Base-by-base conservation (phyloP, 1,139 yeast species). In the Casaregolazyma suthepensis region DNA sequence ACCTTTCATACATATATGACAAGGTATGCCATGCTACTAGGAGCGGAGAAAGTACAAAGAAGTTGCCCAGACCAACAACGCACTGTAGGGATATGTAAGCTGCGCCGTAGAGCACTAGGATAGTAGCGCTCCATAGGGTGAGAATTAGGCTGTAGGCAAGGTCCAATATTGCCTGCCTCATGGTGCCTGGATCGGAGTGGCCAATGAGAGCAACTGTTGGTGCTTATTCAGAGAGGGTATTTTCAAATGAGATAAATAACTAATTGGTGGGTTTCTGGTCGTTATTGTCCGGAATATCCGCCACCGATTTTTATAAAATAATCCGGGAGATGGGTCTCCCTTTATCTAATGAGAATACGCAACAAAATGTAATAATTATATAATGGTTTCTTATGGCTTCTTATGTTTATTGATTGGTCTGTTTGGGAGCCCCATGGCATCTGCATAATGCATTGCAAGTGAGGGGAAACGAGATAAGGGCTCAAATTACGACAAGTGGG, bases 1-100 rank as follows among this genome's bases (percentile, higher is more conserved):
- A 37, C 22, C 56, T 55, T 22, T 59, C 60, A 46, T 59, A 61
- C 19, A 58, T 46, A 23, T 51, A 40, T 18, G 54, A 47, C 45
- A 61, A 60, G 22, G 55, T 29, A 18, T 54, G 45, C 60, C 62
- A 61, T 13, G 55, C 48, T 40, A 58, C 46, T 43, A 49, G 31
- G 1, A 58, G 45, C 1, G 63, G 63, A 38, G 50, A 26, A 5
- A 52, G 35, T 19, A 46, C 44, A n/a, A 20, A 26, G 44, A 38
- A 47, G 18, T 26, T 19, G 22, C 31, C 20, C 12, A 40, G 35
- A 9, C 50, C 23, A 35, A 38, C 23, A 29, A 19, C 35, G 15
- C 35, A 40, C 5, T 19, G 20, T 18, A 47, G n/a, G 10, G 23
- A 9, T 4, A 29, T 43, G 17, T 29, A 17, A n/a, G 42, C 37